These are phyloP conservation scores for Fraxinus velutina DNA, from an alignment of 305 asterid genomes.

Conservation along the genomic window DNA sequence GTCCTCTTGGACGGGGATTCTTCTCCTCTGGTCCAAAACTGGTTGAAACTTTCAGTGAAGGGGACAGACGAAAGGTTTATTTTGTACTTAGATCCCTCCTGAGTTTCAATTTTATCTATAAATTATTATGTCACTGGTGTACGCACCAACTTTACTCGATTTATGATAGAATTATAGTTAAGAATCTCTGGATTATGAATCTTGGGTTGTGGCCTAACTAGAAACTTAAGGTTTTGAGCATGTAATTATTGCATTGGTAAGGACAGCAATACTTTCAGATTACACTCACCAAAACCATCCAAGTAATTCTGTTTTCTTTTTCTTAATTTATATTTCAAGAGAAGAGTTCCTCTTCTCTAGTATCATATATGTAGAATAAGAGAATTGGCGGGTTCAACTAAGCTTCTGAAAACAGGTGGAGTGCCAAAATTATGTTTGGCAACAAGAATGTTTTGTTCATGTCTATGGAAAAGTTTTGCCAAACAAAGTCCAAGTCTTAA, in stretches of 20 bases:
- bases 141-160: not conserved
- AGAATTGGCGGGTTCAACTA: not conserved
- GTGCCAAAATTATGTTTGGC: not conserved
- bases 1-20: not conserved
- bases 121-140: not conserved
- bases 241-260: not conserved
- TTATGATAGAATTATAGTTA: not conserved
- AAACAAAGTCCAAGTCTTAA: not conserved
- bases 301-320: not conserved
- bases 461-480: not conserved
- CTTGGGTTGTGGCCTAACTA: not conserved
- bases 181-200: not conserved
- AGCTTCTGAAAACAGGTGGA: not conserved
- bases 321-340: not conserved
- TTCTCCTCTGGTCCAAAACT: not conserved
- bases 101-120: not conserved
- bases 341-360: not conserved
- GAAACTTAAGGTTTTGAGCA: not conserved
- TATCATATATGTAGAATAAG: not conserved
- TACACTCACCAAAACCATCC: not conserved
- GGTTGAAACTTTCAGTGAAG: not conserved
- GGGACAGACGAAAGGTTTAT: not conserved
- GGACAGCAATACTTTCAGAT: not conserved
- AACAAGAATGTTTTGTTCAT: not conserved
- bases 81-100: not conserved